These are phyloP conservation scores for Plectosphaerella sp. DNA, from an alignment of 2,329 filamentous ascomycete species.

Conservation along the genomic window DNA sequence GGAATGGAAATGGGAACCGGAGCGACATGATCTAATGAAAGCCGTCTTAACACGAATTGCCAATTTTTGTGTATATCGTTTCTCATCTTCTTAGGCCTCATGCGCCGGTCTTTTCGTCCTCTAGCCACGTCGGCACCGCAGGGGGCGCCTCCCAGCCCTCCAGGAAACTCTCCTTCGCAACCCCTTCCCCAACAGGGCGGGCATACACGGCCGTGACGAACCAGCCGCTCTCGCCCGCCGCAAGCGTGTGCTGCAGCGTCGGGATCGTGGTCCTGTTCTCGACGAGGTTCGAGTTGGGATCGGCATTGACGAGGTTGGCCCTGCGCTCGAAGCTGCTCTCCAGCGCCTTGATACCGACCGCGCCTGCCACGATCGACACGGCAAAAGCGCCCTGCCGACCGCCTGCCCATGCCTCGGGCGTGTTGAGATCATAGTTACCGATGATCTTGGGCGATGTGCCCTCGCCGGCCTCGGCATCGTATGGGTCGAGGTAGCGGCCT, in stretches of 20 bases:
- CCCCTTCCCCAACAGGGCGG: slow-evolving; percentile 52
- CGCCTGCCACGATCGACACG: slow-evolving; percentile 43
- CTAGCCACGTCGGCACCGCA: slow-evolving; percentile 56
- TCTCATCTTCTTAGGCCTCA: neutral
- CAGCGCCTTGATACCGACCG: slow-evolving; percentile 51
- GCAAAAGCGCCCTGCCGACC: slow-evolving; percentile 51
- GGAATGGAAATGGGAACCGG: neutral
- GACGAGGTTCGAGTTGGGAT: slow-evolving; percentile 74
- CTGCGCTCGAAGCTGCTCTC: slow-evolving; percentile 44
- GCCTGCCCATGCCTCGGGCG: slow-evolving; percentile 46
- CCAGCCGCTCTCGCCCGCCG: slow-evolving; percentile 55
- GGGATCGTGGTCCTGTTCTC: slow-evolving; percentile 70
- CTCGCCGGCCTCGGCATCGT: slow-evolving; percentile 36
- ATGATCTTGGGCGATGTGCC: slow-evolving; percentile 52
- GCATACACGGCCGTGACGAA: slow-evolving; percentile 70
- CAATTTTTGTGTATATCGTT: no score
- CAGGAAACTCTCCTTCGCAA: slow-evolving; percentile 49
- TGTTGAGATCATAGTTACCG: slow-evolving; percentile 55
- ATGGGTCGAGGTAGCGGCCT: slow-evolving; percentile 46
- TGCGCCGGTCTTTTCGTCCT: slow-evolving; percentile 38
- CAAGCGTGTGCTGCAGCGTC: slow-evolving; percentile 59
- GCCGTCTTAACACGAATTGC: neutral
- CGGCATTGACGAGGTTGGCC: slow-evolving; percentile 67
- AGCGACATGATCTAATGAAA: neutral
- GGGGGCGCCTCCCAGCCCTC: slow-evolving; percentile 58